phyloP scores from a whole-genome alignment of 73 alveolate species.

The Paramecium pentaurelia region DNA sequence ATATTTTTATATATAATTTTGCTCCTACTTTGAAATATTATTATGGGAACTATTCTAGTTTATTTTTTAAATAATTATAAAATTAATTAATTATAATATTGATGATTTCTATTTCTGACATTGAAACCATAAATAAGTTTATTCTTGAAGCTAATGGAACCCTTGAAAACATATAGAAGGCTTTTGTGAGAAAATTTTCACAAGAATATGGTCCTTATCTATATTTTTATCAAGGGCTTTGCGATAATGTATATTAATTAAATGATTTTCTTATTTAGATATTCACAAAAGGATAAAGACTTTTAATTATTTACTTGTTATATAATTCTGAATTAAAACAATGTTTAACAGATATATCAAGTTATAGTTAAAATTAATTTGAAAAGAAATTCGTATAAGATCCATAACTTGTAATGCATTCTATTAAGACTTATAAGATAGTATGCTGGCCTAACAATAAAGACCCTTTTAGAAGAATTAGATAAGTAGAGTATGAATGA shows the following conservation, averaged over 20 bases:
- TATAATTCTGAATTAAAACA: background rate
- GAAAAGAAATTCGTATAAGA: background rate
- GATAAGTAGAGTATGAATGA: background rate
- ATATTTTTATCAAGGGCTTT: background rate
- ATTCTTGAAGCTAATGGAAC: background rate
- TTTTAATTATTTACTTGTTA: background rate
- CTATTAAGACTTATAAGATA: background rate
- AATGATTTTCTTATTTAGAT: background rate
- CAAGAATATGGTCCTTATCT: background rate
- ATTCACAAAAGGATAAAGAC: background rate
- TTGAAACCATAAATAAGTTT: background rate
- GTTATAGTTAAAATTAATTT: background rate
- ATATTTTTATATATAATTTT: background rate
- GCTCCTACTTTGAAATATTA: background rate
- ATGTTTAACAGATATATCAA: background rate
- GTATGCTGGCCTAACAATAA: slow-evolving; percentile 21
- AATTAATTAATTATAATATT: background rate
- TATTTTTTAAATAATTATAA: background rate
- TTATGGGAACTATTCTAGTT: background rate
- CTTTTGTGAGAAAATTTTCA: background rate
- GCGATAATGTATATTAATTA: background rate
- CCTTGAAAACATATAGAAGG: background rate
- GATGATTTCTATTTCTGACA: background rate
- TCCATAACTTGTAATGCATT: background rate
- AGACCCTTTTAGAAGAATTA: background rate